Base-by-base conservation (phyloP, 2,329 filamentous ascomycete genomes). In the Hansfordia pulvinata region DNA sequence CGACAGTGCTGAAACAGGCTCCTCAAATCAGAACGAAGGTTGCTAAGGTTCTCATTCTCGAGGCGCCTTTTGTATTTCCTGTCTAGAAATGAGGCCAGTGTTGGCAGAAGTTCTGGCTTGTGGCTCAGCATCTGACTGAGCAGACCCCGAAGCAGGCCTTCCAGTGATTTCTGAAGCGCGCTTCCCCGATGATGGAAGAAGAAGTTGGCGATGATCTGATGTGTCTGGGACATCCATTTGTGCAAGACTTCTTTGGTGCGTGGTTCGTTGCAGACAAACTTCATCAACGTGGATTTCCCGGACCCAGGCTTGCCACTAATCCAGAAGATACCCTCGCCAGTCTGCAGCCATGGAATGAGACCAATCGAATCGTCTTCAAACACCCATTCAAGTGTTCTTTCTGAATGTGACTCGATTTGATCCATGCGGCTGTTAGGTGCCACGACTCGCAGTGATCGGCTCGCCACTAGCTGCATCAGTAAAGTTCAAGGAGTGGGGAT, bases 251-350 rank as follows among this genome's bases (percentile, higher is more conserved):
- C 33, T 20, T 13, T 19, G 10, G 35, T 33, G 3, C 28, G 28
- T 2, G 13, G 23, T n/a, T 29, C 17, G 7, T 34, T 4, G n/a
- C 13, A 27, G 5, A 40, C 34, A 11, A 39, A 41, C 20, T 39
- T 41, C 38, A 39, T 41, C 10, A 40, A 17, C 7, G 38, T 40
- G 6, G 36, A 39, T 21, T 39, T 38, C 14, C 36, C 35, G 3
- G 35, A 35, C n/a, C 33, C 36, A 20, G 36, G 36, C 17, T 37
- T 35, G 8, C 38, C 36, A 19, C 33, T 26, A 6, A 41, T 32
- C 38, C 38, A 41, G 23, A 36, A 41, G 5, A 34, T 23, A 4
- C 26, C 29, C 3, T 15, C 20, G 5, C 31, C 34, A 8, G 25
- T 11, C 8, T 16, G 18, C 2, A 41, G 25, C 38, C 36, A 39